Conservation (phyloP, 306 rosid genomes). For the Begonia peltatifolia region DNA sequence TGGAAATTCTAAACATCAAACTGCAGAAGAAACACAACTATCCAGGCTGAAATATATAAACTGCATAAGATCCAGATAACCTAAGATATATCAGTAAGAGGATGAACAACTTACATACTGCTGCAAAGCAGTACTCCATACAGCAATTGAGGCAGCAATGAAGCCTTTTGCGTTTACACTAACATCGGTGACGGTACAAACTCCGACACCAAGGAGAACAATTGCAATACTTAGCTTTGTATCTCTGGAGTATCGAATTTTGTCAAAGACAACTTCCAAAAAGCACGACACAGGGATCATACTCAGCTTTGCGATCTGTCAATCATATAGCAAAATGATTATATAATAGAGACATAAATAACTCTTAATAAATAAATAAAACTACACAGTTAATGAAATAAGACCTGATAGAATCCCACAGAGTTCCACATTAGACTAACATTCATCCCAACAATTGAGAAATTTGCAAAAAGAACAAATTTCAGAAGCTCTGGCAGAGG, state of each 20-base stretch:
- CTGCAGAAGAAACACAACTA: too few relatives aligned
- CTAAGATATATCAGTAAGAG: background rate
- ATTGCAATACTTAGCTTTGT: conserved; percentile 62
- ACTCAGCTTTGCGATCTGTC: conserved; percentile 81
- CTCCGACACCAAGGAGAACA: conserved; percentile 76
- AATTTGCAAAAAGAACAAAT: conserved; percentile 76
- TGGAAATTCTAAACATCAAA: too few relatives aligned
- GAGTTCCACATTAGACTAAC: conserved; percentile 95
- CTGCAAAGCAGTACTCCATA: conserved; percentile 75
- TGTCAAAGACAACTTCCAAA: conserved; percentile 67
- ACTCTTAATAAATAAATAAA: conserved; percentile 2
- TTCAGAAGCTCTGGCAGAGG: conserved; percentile 68
- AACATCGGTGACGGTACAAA: conserved; percentile 82
- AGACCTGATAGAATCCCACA: conserved; percentile 91
- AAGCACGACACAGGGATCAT: conserved; percentile 85
- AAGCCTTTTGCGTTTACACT: conserved; percentile 68
- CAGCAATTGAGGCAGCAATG: conserved; percentile 60
- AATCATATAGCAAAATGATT: conserved; percentile 1
- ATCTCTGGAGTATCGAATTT: conserved; percentile 64
- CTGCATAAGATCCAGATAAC: background rate
- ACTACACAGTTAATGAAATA: background rate
- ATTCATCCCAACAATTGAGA: conserved; percentile 88
- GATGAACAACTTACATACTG: conserved; percentile 46
- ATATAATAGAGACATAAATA: too few relatives aligned
- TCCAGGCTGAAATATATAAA: too few relatives aligned